phyloP scores from a whole-genome alignment of 371 early-diverging fungal species.

The Zopfochytrium polystomum region DNA sequence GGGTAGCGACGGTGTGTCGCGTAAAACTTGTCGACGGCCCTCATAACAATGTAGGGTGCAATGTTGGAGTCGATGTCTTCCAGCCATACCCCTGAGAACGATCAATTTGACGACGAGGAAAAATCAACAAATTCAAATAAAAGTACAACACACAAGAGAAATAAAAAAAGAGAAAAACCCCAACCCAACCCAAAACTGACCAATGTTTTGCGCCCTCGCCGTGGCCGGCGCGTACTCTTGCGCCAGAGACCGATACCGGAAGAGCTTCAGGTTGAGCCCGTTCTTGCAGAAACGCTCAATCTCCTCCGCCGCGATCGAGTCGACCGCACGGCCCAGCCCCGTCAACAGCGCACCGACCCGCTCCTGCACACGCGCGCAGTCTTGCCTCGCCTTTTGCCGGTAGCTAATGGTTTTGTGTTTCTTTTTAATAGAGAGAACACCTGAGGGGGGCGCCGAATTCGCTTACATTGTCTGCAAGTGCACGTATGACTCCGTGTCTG shows the following conservation, averaged over 20 bases:
- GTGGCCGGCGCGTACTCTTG: slow-evolving; percentile 47
- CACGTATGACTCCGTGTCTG: slow-evolving; percentile 84
- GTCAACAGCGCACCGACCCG: slow-evolving; percentile 55
- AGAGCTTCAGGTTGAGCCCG: slow-evolving; percentile 61
- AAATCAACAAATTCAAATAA: no score
- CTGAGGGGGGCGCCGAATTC: not conserved
- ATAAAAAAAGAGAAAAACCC: no score
- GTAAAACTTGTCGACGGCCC: slow-evolving; percentile 71
- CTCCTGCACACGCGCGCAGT: slow-evolving; percentile 56
- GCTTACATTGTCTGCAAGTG: slow-evolving; percentile 74
- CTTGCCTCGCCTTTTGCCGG: slow-evolving; percentile 74
- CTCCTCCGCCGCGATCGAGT: slow-evolving; percentile 62
- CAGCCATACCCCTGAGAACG: slow-evolving; percentile 49
- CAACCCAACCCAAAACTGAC: slow-evolving; percentile 37
- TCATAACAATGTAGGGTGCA: slow-evolving; percentile 63
- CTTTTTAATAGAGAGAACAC: not conserved
- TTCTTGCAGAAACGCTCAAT: slow-evolving; percentile 85
- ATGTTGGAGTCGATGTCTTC: slow-evolving; percentile 59
- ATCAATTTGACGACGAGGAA: no score
- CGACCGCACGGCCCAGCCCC: slow-evolving; percentile 45
- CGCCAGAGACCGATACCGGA: slow-evolving; percentile 60
- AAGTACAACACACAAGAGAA: no score
- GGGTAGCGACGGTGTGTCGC: slow-evolving; percentile 49
- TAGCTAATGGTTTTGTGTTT: slow-evolving; percentile 48
- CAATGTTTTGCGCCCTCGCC: slow-evolving; percentile 45